Conservation (phyloP, 2,329 filamentous ascomycete species). For the Microdochium bolleyi region DNA sequence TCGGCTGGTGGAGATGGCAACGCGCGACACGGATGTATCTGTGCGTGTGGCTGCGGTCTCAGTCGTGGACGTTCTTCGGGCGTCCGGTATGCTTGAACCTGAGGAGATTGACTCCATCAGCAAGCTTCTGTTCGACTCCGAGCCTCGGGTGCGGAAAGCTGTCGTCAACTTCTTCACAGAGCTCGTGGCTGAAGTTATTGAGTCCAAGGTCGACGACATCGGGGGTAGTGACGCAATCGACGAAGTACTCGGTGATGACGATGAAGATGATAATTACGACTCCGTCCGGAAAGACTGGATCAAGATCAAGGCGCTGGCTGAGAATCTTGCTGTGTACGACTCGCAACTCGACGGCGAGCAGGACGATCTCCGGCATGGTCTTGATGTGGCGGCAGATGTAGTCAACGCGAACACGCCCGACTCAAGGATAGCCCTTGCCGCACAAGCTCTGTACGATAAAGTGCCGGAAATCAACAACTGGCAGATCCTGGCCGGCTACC, state of each 20-base stretch:
- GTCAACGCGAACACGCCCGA: constrained; percentile 61
- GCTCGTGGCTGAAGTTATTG: constrained; percentile 75
- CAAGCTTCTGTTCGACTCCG: constrained; percentile 80
- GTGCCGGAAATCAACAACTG: constrained; percentile 76
- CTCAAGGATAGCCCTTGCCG: constrained; percentile 77
- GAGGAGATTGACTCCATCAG: constrained; percentile 86
- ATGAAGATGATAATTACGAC: constrained; percentile 65
- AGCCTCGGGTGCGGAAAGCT: constrained; percentile 76
- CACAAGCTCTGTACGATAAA: constrained; percentile 77
- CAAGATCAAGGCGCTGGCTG: constrained; percentile 81
- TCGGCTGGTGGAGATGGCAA: constrained; percentile 87
- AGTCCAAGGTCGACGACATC: constrained; percentile 73
- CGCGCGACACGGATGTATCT: constrained; percentile 70
- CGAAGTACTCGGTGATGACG: constrained; percentile 62
- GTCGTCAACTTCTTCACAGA: constrained; percentile 87
- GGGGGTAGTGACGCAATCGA: constrained; percentile 71
- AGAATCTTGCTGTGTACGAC: constrained; percentile 77
- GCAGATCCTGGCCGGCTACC: constrained; percentile 82
- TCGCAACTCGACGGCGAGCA: constrained; percentile 55
- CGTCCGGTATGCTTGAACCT: constrained; percentile 81
- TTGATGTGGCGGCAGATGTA: constrained; percentile 44
- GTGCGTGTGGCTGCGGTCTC: constrained; percentile 77
- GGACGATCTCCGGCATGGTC: constrained; percentile 31
- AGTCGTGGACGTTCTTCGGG: constrained; percentile 73
- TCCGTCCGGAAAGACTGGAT: constrained; percentile 79